Evolutionary conservation across 352 stramenopile species (phyloP).

Genomic region (Phytophthora europaea): DNA sequence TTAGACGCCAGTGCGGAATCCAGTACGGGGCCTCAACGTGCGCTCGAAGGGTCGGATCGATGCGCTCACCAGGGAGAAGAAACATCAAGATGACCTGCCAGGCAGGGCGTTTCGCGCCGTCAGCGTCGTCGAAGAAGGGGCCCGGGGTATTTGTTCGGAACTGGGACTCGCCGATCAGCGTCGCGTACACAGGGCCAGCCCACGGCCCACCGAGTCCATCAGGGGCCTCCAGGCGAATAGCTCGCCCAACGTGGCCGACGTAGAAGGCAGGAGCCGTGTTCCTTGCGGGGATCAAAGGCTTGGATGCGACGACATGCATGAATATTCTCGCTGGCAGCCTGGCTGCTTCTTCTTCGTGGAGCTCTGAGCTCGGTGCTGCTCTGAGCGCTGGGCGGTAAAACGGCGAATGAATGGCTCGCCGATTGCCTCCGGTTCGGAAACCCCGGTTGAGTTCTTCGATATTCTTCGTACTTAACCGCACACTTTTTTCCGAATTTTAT

Average conservation of each 20-base stretch:
- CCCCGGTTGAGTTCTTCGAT: too few relatives aligned
- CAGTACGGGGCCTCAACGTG: conserved; percentile 2
- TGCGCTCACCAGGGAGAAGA: conserved; percentile 5
- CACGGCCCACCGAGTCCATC: background rate
- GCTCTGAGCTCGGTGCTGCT: too few relatives aligned
- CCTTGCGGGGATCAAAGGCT: background rate
- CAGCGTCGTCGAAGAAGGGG: conserved; percentile 14
- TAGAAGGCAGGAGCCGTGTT: background rate
- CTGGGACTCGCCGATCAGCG: background rate
- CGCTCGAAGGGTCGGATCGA: background rate
- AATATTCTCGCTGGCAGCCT: too few relatives aligned
- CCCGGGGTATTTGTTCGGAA: background rate
- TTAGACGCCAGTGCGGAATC: conserved; percentile 15
- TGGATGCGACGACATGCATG: conserved; percentile 3
- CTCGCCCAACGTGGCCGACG: background rate
- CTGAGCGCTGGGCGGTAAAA: too few relatives aligned
- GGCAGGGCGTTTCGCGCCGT: conserved; percentile 4
- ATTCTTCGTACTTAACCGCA: too few relatives aligned
- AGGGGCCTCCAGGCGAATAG: conserved; percentile 2
- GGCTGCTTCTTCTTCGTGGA: too few relatives aligned
- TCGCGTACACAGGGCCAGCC: conserved; percentile 14
- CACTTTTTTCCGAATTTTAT: too few relatives aligned
- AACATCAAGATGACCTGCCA: conserved; percentile 10
- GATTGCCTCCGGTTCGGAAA: too few relatives aligned
- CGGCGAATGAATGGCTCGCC: too few relatives aligned